Evolutionary conservation across 225 moss, liverwort and hornwort species (phyloP), one percentile per base, ranked within the genome.

Genomic region (Sphagnum tenellum): DNA sequence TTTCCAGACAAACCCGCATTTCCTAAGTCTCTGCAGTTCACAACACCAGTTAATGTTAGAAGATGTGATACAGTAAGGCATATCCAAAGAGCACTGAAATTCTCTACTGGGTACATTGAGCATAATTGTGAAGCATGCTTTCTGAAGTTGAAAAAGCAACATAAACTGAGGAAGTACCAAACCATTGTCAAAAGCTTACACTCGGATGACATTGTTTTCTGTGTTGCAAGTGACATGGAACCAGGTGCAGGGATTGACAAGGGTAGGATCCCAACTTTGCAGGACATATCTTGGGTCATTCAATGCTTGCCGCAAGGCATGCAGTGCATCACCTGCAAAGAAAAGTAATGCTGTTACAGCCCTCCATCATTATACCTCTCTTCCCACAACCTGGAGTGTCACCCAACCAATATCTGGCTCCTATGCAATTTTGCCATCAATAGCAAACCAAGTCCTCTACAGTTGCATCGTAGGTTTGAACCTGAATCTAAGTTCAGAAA

Each of bases 221-320:
- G 63, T 62, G 68, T 86, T 77, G 62, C 86, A 86, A 0, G 86
- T 86, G 12, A 86, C 86, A 67, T 86, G 86, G 75, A 86, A 86
- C 86, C 86, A 86, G 9, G 86, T 86, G 12, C 86, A 86, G 10
- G 86, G 86, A 71, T 86, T 86, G 75, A 86, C 86, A 60, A 86
- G 69, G 9, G 86, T 86, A 8, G 86, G 86, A 48, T 86, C 86
- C 86, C 86, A 86, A 67, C 86, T 86, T 56, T 82, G 86, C 46
- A 86, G 67, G 56, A 86, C 86, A 58, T 82, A 82, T 46, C 75
- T 79, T 3, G 86, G 86, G 62, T 86, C 86, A 4, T 66, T 71
- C 66, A 86, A 74, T 61, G 75, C 82, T 71, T 73, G 73, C 44
- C 86, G 82, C 56, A 86, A 75, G 7, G 82, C 82, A 64, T 86